Evolutionary conservation across 2,329 filamentous ascomycete genomes (phyloP), one percentile per base, ranked within the genome.

Genomic region (Colletotrichum lini): DNA sequence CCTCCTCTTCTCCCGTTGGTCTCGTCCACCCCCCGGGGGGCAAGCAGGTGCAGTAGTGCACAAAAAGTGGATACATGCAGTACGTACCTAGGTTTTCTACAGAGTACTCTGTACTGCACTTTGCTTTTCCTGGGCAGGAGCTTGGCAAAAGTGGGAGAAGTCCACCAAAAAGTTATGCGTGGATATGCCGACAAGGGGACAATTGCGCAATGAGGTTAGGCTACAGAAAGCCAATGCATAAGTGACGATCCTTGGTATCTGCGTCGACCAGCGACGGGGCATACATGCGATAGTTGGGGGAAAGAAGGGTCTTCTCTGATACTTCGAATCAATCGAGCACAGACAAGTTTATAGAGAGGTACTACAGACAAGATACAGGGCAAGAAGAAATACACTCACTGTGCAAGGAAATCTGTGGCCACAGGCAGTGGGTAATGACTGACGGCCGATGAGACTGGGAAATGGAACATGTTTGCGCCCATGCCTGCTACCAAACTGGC

Each of bases 111-210:
- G n/a, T n/a, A n/a, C n/a, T n/a, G 23, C 26, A 7, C 23, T 57
- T 59, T 63, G 45, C 65, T 68, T 68, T 70, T 68, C 44, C 50
- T 50, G 50, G 68, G 45, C 58, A 58, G 64, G 58, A 71, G 57
- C 68, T 71, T 68, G 57, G 38, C 38, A 53, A 52, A 42, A 40
- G 26, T 40, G 57, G 38, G 44, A 53, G 57, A 42, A 40, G 26
- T 40, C 65, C 65, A 71, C 65, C 30, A 53, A 54, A 45, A 52
- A 71, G n/a, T 71, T 71, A 21, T 71, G 68, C 64, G 30, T 63
- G 58, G 58, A 68, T 71, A 71, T 71, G 68, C 68, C 68, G 58
- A 68, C 68, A 67, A 67, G 63, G 63, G 54, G 54, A 59, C 52
- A 21, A 59, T 66, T 67, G 67, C 67, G 62, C 67, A 61, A 70